Conservation (phyloP, 768 basidiomycete genomes). For the Hypholoma fasciculare region DNA sequence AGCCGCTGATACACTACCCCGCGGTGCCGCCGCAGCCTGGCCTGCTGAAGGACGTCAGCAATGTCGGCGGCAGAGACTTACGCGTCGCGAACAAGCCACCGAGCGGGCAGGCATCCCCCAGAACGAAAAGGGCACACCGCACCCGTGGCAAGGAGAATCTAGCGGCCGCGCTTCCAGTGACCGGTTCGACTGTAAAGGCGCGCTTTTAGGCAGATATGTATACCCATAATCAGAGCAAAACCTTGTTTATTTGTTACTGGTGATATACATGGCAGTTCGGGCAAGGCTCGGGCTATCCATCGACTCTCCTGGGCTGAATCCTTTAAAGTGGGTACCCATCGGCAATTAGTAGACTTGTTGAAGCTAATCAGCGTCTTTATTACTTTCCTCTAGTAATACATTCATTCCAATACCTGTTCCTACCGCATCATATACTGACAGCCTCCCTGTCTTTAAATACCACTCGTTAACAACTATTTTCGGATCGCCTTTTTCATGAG, state of each 20-base stretch:
- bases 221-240: neutral
- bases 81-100: neutral
- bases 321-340: too few relatives aligned
- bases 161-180: neutral
- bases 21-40: neutral
- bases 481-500: neutral
- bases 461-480: neutral
- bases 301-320: too few relatives aligned
- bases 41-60: constrained; percentile 12
- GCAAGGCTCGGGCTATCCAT: too few relatives aligned
- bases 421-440: neutral
- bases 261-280: neutral
- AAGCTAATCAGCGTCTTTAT: neutral
- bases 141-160: constrained; percentile 16
- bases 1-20: constrained; percentile 1
- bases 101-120: neutral
- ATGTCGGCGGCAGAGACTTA: constrained; percentile 1
- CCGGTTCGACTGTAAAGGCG: neutral
- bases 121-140: constrained; percentile 8
- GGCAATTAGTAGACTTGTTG: too few relatives aligned
- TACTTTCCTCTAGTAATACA: neutral
- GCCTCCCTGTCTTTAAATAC: neutral
- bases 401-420: neutral
- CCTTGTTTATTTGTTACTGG: neutral
- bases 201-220: neutral